Base-by-base conservation (phyloP, 2,329 filamentous ascomycete species). In the Tolypocladium sp. region DNA sequence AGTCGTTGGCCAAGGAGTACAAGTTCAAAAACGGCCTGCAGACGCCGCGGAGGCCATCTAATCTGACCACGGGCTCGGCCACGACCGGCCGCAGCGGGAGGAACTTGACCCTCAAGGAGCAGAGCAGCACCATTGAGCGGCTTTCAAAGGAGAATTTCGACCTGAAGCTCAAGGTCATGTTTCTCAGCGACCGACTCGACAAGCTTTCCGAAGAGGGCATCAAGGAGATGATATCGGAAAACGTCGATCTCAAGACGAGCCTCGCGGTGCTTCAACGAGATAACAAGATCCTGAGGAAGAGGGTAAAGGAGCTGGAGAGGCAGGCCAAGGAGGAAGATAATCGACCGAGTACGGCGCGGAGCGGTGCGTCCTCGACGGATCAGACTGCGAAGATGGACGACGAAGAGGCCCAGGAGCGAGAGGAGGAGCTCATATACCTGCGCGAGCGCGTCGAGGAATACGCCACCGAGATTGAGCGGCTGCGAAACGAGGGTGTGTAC, bases 101-200 rank as follows among this genome's bases (percentile, higher is more conserved):
- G 68, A 90, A 85, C 65, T 78, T 99, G 74, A 97, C 94, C 0
- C 78, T 99, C 46, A 97, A 97, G 72, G 94, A 99, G 74, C 94
- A 99, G 74, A 96, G 93, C 70, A 96, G 89, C 74, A 97, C 93
- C 17, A 97, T 99, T 63, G 94, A 99, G 73, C 87, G 92, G 60
- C 81, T 97, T 2, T 95, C 91, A 61, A 99, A 99, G 75, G 94
- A 99, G 73, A 99, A 99, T 64, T 99, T 97, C 70, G 93, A 97
- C 71, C 77, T 97, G 58, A 97, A 97, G 74, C 86, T 97, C 74
- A 95, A 96, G 71, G 94, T 97, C 64, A 95, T 97, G 80, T 99
- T 97, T 69, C 82, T 99, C 55, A 95, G 93, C 68, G 91, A 97
- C 72, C 89, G 93, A 2, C 78, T 99, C 25, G 92, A 96, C 73